Evolutionary conservation across 2,329 filamentous ascomycete genomes (phyloP), one percentile per base, ranked within the genome.

Genomic region (Phyllosticta paracitricarpa): DNA sequence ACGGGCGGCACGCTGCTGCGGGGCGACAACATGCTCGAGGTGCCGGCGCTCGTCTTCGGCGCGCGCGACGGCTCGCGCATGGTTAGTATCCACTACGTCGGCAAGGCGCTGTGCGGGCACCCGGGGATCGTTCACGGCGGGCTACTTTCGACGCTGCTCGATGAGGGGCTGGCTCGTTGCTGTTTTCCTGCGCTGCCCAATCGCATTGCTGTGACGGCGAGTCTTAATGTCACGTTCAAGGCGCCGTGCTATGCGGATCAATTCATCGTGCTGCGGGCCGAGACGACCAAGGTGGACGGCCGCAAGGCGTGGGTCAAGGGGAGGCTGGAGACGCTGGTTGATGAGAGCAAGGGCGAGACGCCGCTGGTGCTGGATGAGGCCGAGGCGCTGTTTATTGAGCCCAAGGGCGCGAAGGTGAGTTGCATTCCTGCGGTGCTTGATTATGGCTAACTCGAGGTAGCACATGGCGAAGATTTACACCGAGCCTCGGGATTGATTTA

Each of bases 251-350:
- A 83, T 68, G 91, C 91, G 5, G 83, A 84, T 24, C 83, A 83
- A 63, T 94, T 88, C 70, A 78, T 95, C 30, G 89, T 96, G 53
- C 76, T 99, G 62, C 82, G 83, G 64, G 92, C 90, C 3, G 83
- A 85, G 71, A 96, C 92, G 22, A 86, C 84, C 9, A 92, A 88
- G 77, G 89, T 93, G 1, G 91, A 97, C 71, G 93, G 94, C 0
- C 82, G 94, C 64, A 97, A 97, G 78, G 93, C 91, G 12, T 97
- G 91, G 91, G 91, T 97, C 1, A 87, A 89, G 76, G 94, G 91
- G 1, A 83, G 84, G 67, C 86, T 97, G 68, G 91, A 96, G 81
- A 87, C 89, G 61, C 75, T 97, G 63, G 74, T 91, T 59, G 89
- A 86, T 26, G 88, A 91, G 73, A 88, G 85, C 0, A 84, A 84